Percentiles rank a stretch among this genome's conserved stretches.
phyloP scores from a whole-genome alignment of 176 grass and related monocot genomes.

The Pontederia crassipes region DNA sequence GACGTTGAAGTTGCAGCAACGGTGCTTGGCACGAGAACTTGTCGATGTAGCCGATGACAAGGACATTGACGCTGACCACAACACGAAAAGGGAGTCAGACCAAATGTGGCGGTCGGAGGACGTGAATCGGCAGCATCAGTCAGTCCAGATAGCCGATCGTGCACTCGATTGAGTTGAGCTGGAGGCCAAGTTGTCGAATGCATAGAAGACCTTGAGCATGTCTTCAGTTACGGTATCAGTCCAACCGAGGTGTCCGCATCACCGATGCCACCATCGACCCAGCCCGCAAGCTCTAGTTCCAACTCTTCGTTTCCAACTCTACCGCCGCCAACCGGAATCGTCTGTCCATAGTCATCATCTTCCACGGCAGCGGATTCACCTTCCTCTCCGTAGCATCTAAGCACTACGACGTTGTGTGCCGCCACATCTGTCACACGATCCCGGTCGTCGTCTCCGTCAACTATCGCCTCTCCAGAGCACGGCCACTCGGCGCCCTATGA shows the following conservation, averaged over 20 bases:
- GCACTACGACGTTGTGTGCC: conserved; percentile 54
- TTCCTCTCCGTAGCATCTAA: conserved; percentile 44
- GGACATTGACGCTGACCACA: no score
- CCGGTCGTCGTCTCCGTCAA: conserved; percentile 58
- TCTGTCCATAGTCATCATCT: conserved; percentile 29
- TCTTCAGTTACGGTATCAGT: no score
- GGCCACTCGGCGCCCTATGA: conserved; percentile 52
- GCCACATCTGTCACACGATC: conserved; percentile 40
- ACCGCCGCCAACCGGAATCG: background rate
- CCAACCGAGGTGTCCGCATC: conserved; percentile 28
- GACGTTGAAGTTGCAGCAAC: conserved; percentile 53
- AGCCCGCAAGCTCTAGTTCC: conserved; percentile 29
- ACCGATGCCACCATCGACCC: conserved; percentile 34
- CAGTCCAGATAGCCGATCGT: no score
- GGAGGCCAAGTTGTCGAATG: no score
- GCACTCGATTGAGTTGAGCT: no score
- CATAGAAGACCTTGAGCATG: no score
- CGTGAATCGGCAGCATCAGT: no score
- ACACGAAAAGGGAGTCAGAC: no score
- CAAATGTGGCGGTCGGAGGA: no score
- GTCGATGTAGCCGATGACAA: conserved; percentile 81
- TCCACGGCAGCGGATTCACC: conserved; percentile 80
- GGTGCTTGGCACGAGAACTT: conserved; percentile 62
- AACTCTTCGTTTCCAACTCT: conserved; percentile 24
- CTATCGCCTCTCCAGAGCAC: conserved; percentile 74